Evolutionary conservation across 2,329 filamentous ascomycete species (phyloP).

Genomic region (Knoxdaviesia capensis): DNA sequence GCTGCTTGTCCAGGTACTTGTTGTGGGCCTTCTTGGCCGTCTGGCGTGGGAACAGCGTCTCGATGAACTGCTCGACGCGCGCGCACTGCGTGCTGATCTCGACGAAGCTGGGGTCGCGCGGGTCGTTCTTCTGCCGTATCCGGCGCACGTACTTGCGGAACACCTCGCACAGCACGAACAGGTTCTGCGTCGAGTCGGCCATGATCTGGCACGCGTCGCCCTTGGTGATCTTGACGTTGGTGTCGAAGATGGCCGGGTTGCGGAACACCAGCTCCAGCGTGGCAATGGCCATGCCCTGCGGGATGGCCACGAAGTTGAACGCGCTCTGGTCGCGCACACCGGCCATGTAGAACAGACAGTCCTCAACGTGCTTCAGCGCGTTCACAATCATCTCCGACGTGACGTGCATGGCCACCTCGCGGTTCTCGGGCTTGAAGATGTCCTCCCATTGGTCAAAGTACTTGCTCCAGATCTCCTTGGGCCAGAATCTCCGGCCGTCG

Average conservation of each 20-base stretch:
- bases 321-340: constrained; percentile 89
- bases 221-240: constrained; percentile 91
- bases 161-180: constrained; percentile 58
- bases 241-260: constrained; percentile 69
- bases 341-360: constrained; percentile 95
- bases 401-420: constrained; percentile 61
- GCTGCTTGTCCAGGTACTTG: constrained; percentile 16
- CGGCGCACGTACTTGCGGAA: constrained; percentile 60
- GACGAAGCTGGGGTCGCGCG: constrained; percentile 77
- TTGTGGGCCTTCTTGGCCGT: constrained; percentile 39
- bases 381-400: constrained; percentile 89
- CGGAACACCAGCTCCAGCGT: constrained; percentile 83
- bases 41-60: constrained; percentile 76
- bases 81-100: constrained; percentile 78
- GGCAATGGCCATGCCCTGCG: constrained; percentile 92
- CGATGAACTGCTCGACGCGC: constrained; percentile 88
- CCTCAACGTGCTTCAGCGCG: constrained; percentile 67
- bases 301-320: constrained; percentile 97
- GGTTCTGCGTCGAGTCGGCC: constrained; percentile 81
- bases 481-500: constrained; percentile 83
- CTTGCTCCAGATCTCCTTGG: constrained; percentile 92
- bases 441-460: constrained; percentile 80
- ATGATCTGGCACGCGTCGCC: constrained; percentile 83
- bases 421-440: constrained; percentile 65
- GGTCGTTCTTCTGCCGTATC: constrained; percentile 89